Conservation (phyloP, 2,329 filamentous ascomycete species). For the Drechslera avenae region DNA sequence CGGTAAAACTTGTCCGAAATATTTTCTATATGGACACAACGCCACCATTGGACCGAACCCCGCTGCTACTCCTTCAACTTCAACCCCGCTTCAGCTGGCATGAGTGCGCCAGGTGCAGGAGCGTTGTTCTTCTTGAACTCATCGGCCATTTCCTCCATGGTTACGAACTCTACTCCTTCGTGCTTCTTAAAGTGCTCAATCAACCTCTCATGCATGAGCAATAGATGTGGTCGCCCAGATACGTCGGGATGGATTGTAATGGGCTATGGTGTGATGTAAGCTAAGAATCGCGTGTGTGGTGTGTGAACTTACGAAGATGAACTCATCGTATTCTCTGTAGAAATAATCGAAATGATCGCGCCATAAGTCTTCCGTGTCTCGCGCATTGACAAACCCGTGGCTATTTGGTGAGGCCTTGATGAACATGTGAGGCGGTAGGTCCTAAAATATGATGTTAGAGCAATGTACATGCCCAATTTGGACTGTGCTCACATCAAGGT, state of each 20-base stretch:
- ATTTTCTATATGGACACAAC: not conserved
- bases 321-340: slow-evolving; percentile 76
- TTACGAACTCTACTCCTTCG: slow-evolving; percentile 68
- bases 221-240: slow-evolving; percentile 68
- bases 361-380: slow-evolving; percentile 68
- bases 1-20: not conserved
- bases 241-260: slow-evolving; percentile 76
- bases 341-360: slow-evolving; percentile 72
- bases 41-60: not conserved
- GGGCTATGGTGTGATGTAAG: slow-evolving; percentile 47
- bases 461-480: not conserved
- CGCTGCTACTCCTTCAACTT: slow-evolving; percentile 50
- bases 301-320: slow-evolving; percentile 62
- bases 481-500: slow-evolving; percentile 54
- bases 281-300: slow-evolving; percentile 46
- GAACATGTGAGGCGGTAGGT: slow-evolving; percentile 69
- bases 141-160: slow-evolving; percentile 72
- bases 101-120: slow-evolving; percentile 61
- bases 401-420: slow-evolving; percentile 68
- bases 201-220: slow-evolving; percentile 73
- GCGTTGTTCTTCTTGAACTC: slow-evolving; percentile 71
- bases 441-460: slow-evolving; percentile 41
- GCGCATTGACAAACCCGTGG: slow-evolving; percentile 62
- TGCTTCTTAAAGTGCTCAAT: slow-evolving; percentile 71
- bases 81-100: slow-evolving; percentile 63